Conservation (phyloP, 108 stramenopile species). For the Epithemia pelagica region DNA sequence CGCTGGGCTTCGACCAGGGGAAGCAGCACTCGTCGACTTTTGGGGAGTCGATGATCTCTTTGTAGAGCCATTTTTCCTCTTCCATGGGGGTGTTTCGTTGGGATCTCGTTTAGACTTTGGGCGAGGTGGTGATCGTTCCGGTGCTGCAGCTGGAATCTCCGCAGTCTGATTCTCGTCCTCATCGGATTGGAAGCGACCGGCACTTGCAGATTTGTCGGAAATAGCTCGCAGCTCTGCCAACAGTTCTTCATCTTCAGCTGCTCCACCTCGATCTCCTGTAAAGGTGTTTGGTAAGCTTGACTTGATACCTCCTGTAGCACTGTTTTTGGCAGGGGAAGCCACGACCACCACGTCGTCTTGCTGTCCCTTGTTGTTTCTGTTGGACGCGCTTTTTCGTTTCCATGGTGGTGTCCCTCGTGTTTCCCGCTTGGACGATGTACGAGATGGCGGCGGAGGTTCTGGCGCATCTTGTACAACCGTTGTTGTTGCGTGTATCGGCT, state of each 20-base stretch:
- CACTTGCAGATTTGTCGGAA: slow-evolving; percentile 41
- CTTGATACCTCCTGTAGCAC: slow-evolving; percentile 28
- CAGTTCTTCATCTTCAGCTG: slow-evolving; percentile 64
- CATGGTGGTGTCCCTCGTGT: slow-evolving; percentile 19
- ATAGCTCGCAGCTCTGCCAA: slow-evolving; percentile 59
- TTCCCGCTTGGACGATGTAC: not conserved
- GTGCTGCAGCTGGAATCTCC: slow-evolving; percentile 5
- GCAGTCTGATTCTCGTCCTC: not conserved
- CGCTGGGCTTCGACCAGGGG: not conserved
- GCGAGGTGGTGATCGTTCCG: not conserved
- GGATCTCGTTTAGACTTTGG: not conserved
- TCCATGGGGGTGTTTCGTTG: not conserved
- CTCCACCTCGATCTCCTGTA: slow-evolving; percentile 54
- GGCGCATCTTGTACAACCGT: not conserved
- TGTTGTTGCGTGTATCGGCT: not conserved
- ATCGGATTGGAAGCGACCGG: not conserved
- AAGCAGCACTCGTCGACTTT: not conserved
- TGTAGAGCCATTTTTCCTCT: not conserved
- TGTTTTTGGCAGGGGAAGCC: not conserved
- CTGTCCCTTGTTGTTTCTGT: not conserved
- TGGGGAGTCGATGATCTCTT: not conserved
- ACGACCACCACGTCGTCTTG: not conserved
- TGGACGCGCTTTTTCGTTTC: slow-evolving; percentile 18
- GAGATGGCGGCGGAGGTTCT: not conserved
- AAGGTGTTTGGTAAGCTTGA: not conserved